Base-by-base conservation (phyloP, 2,329 filamentous ascomycete genomes). In the Colletotrichum sp. region DNA sequence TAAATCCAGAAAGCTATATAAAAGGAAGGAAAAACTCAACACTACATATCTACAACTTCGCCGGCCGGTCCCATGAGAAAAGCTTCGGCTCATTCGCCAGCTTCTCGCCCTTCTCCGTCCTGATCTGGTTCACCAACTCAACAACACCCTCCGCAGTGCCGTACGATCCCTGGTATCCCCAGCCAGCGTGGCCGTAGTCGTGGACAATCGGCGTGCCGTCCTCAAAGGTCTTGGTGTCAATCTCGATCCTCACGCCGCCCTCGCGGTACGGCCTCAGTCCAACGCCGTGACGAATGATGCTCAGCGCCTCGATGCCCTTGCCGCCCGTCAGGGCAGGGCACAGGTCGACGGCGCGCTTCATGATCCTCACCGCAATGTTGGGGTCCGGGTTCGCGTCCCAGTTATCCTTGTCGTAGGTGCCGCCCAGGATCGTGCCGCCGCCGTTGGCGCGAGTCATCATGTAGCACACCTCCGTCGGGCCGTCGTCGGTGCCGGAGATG, bases 361-460 rank as follows among this genome's bases (percentile, higher is more conserved):
- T 97, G 82, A 98, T 98, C 14, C 96, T 90, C 69, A 90, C 85
- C 0, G 96, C 95, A n/a, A 95, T 88, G 81, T 94, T 95, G 0
- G 93, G 93, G 80, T 98, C 96, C 1, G 94, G 92, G 78, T 93
- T 90, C 48, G 92, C 90, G 78, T 97, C 94, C 95, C 95, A 98
- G 80, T 92, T 94, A 32, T 92, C 90, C 79, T 93, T 91, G 82
- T 96, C 93, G 80, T 97, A 94, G 62, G 93, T 96, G 4, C 96
- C 96, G n/a, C 96, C 96, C 4, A 98, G 86, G 56, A 98, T 89
- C 0, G 95, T 97, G 13, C 96, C 96, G 24, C 96, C 96, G n/a
- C 90, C 90, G 0, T 89, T 90, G 2, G 96, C 94, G 32, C 96
- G 90, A 80, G 92, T 92, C 96, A 98, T 98, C 63, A 94, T 89